phyloP scores from a whole-genome alignment of 495 filamentous ascomycete species.

The Neurospora sp. region DNA sequence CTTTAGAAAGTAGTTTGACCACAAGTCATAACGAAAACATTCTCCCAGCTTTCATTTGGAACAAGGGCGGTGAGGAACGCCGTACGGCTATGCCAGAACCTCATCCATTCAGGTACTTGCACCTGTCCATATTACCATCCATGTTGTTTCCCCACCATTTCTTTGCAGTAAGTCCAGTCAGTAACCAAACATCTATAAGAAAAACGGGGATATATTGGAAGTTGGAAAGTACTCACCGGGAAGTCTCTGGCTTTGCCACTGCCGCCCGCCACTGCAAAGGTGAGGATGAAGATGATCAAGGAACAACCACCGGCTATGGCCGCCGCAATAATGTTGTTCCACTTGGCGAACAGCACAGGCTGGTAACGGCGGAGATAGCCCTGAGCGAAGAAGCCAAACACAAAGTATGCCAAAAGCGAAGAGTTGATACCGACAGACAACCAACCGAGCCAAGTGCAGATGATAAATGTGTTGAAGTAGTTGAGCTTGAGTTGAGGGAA shows the following conservation, averaged over 20 bases:
- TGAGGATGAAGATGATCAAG: constrained; percentile 43
- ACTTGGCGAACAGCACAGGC: constrained; percentile 43
- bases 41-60: background rate
- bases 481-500: constrained; percentile 10
- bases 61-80: background rate
- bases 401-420: constrained; percentile 23
- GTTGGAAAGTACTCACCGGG: constrained; percentile 13
- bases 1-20: background rate
- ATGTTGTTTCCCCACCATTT: background rate
- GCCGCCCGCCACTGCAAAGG: constrained; percentile 46
- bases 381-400: constrained; percentile 36
- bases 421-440: constrained; percentile 35
- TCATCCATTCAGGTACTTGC: background rate
- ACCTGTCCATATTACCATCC: background rate
- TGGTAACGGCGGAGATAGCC: constrained; percentile 37
- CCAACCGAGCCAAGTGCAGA: constrained; percentile 32
- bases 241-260: constrained; percentile 20
- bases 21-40: background rate
- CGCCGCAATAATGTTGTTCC: constrained; percentile 43
- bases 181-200: background rate
- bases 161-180: background rate
- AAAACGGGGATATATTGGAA: background rate
- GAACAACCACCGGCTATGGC: constrained; percentile 44
- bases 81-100: background rate
- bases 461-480: constrained; percentile 30